Base-by-base conservation (phyloP, 805 yeast genomes). In the Saturnispora saitoi region DNA sequence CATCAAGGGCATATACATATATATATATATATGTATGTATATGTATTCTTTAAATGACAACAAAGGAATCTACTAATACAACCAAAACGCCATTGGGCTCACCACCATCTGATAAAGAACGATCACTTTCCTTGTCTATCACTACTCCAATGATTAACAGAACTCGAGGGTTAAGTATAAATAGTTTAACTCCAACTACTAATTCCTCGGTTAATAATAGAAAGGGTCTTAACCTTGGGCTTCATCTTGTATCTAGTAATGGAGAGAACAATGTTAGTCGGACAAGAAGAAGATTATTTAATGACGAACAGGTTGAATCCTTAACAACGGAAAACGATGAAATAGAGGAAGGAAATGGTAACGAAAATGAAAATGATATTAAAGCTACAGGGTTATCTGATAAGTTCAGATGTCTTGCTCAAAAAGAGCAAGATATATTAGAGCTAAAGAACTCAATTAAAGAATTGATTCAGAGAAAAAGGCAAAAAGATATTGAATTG, bases 361-460 rank as follows among this genome's bases (percentile, higher is more conserved):
- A n/a, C n/a, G n/a, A 20, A 17, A 29, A 2, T 29, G 19, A 7
- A 17, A 22, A 17, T 19, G 10, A 8, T 19, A 19, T 12, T 6
- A 32, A 32, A 9, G 20, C 12, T 20, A 34, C 2, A 9, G 19
- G 19, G 11, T 34, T 34, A 34, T 34, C 38, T 49, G 77, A 73
- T 4, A 75, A 80, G 43, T 63, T 83, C 43, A 71, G 86, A 52
- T 65, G 72, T 8, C 64, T 84, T 41, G 91, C 91, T 0, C 67
- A 77, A 37, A 83, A 81, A 57, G 93, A 84, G 59, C 76, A 81
- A 76, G 76, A 75, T 24, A 68, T 83, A 28, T 73, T 83, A 44
- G 89, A 83, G 54, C 63, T 82, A 39, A 81, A 79, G 53, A 81
- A 78, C 54, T 67, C 70, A 42, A 71, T 81, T 24, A 73, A 72